These are phyloP conservation scores for Termitomyces sp. DNA, from an alignment of 768 basidiomycete species.

Conservation along the genomic window DNA sequence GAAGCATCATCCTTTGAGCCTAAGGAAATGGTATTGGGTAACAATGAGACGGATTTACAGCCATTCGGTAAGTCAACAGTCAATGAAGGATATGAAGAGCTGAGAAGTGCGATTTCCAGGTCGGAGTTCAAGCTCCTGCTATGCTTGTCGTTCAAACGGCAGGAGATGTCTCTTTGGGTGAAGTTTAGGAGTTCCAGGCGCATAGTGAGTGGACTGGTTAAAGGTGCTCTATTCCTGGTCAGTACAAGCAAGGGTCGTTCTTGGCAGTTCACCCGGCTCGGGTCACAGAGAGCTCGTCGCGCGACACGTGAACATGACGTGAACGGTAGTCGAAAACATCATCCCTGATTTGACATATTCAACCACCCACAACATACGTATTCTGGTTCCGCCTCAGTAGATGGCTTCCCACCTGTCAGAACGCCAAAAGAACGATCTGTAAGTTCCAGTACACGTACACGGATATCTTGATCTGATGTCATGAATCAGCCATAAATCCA, in stretches of 20 bases:
- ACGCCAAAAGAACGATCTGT: slow-evolving; percentile 11
- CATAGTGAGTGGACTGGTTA: neutral
- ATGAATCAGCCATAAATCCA: slow-evolving; percentile 26
- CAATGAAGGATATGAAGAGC: neutral
- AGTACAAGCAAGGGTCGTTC: neutral
- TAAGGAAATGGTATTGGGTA: neutral
- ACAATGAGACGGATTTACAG: neutral
- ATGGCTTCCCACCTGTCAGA: slow-evolving; percentile 10
- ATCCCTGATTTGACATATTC: neutral
- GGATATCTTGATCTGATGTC: neutral
- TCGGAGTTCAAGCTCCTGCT: neutral
- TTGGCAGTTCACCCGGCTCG: neutral
- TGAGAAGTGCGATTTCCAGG: neutral
- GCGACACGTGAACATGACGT: slow-evolving; percentile 5
- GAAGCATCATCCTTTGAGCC: neutral
- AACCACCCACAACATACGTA: slow-evolving; percentile 1
- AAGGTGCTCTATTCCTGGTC: too few species aligned
- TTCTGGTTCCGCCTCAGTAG: neutral
- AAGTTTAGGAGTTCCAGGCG: slow-evolving; percentile 9
- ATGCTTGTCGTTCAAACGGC: neutral
- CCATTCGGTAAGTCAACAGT: neutral
- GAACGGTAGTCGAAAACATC: neutral
- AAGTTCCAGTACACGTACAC: neutral
- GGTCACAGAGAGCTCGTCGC: neutral
- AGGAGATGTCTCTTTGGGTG: slow-evolving; percentile 6